These are phyloP conservation scores for Dioscorea zingiberensis DNA, from an alignment of 106 monocot genomes.

Conservation along the genomic window DNA sequence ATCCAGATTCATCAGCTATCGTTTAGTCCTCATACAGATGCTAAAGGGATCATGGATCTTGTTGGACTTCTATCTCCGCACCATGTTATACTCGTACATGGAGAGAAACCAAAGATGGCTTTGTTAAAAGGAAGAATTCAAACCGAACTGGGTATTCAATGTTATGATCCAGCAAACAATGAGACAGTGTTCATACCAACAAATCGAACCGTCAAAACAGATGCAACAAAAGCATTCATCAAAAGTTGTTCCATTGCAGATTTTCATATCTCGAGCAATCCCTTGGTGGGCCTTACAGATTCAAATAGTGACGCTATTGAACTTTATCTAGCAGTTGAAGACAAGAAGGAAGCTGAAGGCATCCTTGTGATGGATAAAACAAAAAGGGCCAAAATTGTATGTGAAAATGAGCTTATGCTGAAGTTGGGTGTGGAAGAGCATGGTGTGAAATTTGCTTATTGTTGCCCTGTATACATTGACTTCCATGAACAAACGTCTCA, in stretches of 20 bases:
- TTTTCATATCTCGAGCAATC: not conserved
- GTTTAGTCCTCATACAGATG: constrained; percentile 95
- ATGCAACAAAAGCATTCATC: constrained; percentile 50
- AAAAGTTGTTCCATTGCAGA: constrained; percentile 15
- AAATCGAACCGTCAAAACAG: constrained; percentile 36
- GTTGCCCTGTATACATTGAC: constrained; percentile 28
- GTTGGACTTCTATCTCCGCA: constrained; percentile 66
- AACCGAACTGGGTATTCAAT: constrained; percentile 67
- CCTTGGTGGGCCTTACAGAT: not conserved
- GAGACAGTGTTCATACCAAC: constrained; percentile 59
- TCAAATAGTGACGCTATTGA: not conserved
- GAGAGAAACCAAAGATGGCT: constrained; percentile 95
- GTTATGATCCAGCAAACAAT: constrained; percentile 79
- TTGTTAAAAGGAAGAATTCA: constrained; percentile 69
- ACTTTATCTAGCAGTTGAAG: constrained; percentile 4
- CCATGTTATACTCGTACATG: constrained; percentile 92
- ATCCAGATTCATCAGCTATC: constrained; percentile 88
- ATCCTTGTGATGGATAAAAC: constrained; percentile 82
- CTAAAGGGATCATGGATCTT: constrained; percentile 99
- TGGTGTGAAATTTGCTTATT: constrained; percentile 35
- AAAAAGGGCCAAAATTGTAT: constrained; percentile 53
- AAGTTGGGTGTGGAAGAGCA: constrained; percentile 39
- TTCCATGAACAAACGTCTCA: constrained; percentile 1
- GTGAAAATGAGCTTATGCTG: constrained; percentile 48
- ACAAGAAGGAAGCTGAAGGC: constrained; percentile 48